Conservation (phyloP, 2,329 filamentous ascomycete genomes). For the Alternaria tenuissima region DNA sequence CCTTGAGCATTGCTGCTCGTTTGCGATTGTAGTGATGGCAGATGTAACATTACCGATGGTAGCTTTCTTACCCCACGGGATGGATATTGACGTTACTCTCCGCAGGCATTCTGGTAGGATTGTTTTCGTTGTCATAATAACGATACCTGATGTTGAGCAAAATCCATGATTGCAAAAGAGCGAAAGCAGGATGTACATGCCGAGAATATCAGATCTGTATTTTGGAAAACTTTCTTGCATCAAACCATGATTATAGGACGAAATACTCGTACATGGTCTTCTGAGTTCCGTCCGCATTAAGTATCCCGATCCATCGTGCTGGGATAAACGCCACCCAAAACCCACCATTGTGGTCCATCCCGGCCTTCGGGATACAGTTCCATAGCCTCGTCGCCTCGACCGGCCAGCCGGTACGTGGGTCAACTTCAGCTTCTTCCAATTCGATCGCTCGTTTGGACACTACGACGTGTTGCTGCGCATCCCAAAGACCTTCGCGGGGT, state of each 20-base stretch:
- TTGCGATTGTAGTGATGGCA: not conserved
- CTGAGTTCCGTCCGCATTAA: conserved; percentile 10
- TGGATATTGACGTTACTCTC: not conserved
- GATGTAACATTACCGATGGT: not conserved
- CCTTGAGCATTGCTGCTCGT: not conserved
- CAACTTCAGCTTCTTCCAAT: conserved; percentile 31
- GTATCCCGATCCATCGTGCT: not conserved
- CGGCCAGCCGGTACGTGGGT: conserved; percentile 31
- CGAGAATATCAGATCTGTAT: not conserved
- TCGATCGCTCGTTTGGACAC: conserved; percentile 28
- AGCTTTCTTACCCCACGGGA: not conserved
- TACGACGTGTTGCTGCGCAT: conserved; percentile 26
- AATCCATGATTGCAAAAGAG: not conserved
- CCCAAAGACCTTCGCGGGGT: conserved; percentile 34
- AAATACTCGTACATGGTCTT: conserved; percentile 23
- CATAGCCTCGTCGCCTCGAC: conserved; percentile 22
- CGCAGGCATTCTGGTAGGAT: not conserved
- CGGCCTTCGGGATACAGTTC: conserved; percentile 24
- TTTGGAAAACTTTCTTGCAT: not conserved
- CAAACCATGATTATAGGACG: not conserved
- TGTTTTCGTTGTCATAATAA: not conserved
- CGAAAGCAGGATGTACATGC: not conserved
- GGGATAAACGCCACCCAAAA: conserved; percentile 23
- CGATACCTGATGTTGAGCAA: not conserved
- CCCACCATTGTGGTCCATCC: conserved; percentile 25